These are phyloP conservation scores for Peniophora sp. DNA, from an alignment of 1,284 basidiomycete species.

Conservation along the genomic window DNA sequence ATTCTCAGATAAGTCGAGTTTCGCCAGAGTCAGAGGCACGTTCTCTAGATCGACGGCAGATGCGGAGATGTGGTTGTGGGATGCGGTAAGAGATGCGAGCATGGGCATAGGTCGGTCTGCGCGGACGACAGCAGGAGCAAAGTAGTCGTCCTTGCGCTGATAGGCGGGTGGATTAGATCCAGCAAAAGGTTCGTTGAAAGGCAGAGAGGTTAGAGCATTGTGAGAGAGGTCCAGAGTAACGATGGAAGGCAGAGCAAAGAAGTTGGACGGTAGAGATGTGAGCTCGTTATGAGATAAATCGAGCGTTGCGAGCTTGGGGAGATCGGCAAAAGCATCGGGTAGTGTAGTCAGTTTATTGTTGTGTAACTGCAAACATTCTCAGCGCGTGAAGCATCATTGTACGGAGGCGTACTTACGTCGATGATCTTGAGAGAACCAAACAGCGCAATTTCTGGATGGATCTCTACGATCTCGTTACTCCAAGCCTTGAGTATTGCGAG, in stretches of 20 bases:
- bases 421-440: slow-evolving; percentile 73
- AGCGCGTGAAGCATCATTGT: neutral
- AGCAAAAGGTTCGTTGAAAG: slow-evolving; percentile 53
- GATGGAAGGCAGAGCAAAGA: slow-evolving; percentile 64
- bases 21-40: slow-evolving; percentile 22
- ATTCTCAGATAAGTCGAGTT: slow-evolving; percentile 32
- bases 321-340: slow-evolving; percentile 57
- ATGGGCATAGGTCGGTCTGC: slow-evolving; percentile 56
- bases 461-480: slow-evolving; percentile 69
- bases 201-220: slow-evolving; percentile 52
- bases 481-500: slow-evolving; percentile 64
- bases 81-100: slow-evolving; percentile 49
- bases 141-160: slow-evolving; percentile 41
- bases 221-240: slow-evolving; percentile 61
- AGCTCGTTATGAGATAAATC: slow-evolving; percentile 69
- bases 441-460: slow-evolving; percentile 72
- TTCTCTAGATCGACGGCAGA: slow-evolving; percentile 43
- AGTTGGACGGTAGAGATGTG: slow-evolving; percentile 46
- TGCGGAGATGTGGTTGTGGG: slow-evolving; percentile 55
- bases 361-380: slow-evolving; percentile 43
- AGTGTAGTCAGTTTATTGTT: slow-evolving; percentile 57
- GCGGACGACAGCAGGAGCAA: slow-evolving; percentile 50
- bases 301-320: slow-evolving; percentile 51
- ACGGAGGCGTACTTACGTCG: slow-evolving; percentile 48
- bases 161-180: slow-evolving; percentile 12